These are phyloP conservation scores for Capsella bursapastoris DNA, from an alignment of 345 rosid genomes.

Conservation along the genomic window DNA sequence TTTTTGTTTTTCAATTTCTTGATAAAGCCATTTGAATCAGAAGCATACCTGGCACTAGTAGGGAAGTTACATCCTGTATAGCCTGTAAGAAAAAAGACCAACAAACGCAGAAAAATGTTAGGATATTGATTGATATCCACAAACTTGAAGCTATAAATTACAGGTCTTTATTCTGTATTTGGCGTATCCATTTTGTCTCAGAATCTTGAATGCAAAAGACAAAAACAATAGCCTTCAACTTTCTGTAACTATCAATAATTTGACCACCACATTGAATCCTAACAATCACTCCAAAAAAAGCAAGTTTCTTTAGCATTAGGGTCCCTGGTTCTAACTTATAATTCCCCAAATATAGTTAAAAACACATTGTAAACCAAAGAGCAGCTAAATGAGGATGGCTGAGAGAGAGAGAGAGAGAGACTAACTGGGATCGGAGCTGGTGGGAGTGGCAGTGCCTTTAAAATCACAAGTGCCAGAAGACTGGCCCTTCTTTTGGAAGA, in stretches of 20 bases:
- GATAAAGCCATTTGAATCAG: conserved; percentile 30
- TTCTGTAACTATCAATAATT: conserved; percentile 26
- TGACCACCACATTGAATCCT: conserved; percentile 15
- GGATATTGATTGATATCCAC: not conserved
- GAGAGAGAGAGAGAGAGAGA: conserved; percentile 21
- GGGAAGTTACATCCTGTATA: conserved; percentile 47
- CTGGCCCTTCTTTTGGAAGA: conserved; percentile 79
- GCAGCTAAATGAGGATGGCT: not conserved
- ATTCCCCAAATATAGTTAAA: conserved; percentile 2
- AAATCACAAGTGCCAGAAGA: conserved; percentile 78
- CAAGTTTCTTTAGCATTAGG: not conserved
- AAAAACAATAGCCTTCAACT: conserved; percentile 25
- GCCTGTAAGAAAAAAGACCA: conserved; percentile 36
- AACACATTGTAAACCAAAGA: conserved; percentile 12
- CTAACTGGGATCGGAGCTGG: conserved; percentile 67
- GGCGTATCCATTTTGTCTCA: conserved; percentile 26
- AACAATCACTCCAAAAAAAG: conserved; percentile 2
- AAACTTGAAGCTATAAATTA: not conserved
- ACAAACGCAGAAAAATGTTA: conserved; percentile 26
- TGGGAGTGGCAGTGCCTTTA: conserved; percentile 64
- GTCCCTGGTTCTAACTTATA: too few species aligned
- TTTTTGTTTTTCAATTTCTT: conserved; percentile 17
- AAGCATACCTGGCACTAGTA: conserved; percentile 49
- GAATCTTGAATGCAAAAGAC: conserved; percentile 21
- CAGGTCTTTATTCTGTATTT: conserved; percentile 21